phyloP scores from a whole-genome alignment of 495 filamentous ascomycete species.

The Aspergillus avenaceus region DNA sequence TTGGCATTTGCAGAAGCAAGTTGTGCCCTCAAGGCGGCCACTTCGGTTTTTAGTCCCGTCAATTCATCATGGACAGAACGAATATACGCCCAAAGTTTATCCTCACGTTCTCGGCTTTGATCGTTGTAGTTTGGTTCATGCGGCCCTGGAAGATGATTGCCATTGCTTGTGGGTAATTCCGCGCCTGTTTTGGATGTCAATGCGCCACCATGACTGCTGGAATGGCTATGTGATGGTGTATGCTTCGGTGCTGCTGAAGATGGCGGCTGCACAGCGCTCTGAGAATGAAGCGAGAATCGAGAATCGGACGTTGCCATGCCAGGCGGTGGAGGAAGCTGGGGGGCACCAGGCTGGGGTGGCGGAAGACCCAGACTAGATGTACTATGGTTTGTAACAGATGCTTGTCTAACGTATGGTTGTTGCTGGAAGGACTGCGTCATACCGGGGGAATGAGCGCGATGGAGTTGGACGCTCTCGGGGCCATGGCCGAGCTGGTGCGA shows the following conservation, averaged over 20 bases:
- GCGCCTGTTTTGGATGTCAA: conserved; percentile 21
- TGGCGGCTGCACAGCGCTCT: conserved; percentile 12
- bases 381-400: conserved; percentile 24
- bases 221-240: conserved; percentile 34
- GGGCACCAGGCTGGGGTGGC: conserved; percentile 35
- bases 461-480: conserved; percentile 37
- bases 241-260: conserved; percentile 23
- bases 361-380: conserved; percentile 31
- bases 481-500: conserved; percentile 58
- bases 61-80: conserved; percentile 42
- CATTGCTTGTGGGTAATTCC: conserved; percentile 21
- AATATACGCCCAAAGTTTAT: conserved; percentile 45
- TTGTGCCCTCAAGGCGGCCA: conserved; percentile 36
- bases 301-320: conserved; percentile 45
- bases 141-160: conserved; percentile 14
- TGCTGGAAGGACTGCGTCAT: conserved; percentile 65
- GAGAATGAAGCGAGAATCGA: conserved; percentile 39
- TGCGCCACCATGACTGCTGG: conserved; percentile 37
- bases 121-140: conserved; percentile 28
- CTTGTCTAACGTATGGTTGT: conserved; percentile 54
- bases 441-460: conserved; percentile 66
- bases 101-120: conserved; percentile 26
- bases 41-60: conserved; percentile 33
- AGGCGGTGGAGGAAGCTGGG: conserved; percentile 51
- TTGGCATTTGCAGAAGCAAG: conserved; percentile 33